Conservation (phyloP, 2,329 filamentous ascomycete genomes). For the Lasiodiplodia theobromae region DNA sequence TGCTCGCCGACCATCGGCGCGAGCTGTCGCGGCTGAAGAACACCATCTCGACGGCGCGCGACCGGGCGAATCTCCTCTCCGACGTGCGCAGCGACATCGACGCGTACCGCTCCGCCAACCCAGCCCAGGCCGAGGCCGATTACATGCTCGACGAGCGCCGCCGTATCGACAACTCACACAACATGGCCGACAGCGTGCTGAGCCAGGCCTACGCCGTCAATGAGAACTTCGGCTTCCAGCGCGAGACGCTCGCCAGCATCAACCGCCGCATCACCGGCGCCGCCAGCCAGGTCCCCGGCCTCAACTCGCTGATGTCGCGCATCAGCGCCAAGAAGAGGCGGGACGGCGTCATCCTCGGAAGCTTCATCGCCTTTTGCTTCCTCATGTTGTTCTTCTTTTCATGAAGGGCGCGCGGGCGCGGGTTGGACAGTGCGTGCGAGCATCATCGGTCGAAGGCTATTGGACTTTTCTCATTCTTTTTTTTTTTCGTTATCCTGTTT, state of each 20-base stretch:
- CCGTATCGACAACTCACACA: slow-evolving; percentile 87
- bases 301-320: slow-evolving; percentile 88
- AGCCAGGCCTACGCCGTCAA: slow-evolving; percentile 97
- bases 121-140: slow-evolving; percentile 84
- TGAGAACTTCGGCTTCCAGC: slow-evolving; percentile 85
- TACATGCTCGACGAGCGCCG: slow-evolving; percentile 94
- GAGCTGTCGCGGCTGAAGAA: slow-evolving; percentile 79
- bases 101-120: slow-evolving; percentile 83
- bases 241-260: slow-evolving; percentile 86
- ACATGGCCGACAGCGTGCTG: slow-evolving; percentile 86
- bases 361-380: slow-evolving; percentile 92
- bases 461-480: slow-evolving; percentile 34
- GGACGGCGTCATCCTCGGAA: slow-evolving; percentile 91
- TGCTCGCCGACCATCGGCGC: slow-evolving; percentile 83
- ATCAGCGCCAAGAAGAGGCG: slow-evolving; percentile 95
- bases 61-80: slow-evolving; percentile 86
- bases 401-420: slow-evolving; percentile 37
- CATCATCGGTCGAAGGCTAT: not conserved
- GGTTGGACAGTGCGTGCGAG: slow-evolving; percentile 29
- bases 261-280: slow-evolving; percentile 89
- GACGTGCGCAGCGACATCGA: slow-evolving; percentile 93
- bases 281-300: slow-evolving; percentile 88
- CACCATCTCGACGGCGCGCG: slow-evolving; percentile 77
- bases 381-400: slow-evolving; percentile 74
- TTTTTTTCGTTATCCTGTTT: slow-evolving; percentile 31